Percentiles rank a stretch among this genome's conserved stretches.
Evolutionary conservation across 2,329 filamentous ascomycete species (phyloP).

Genomic region (Alternaria novae-zelandiae): DNA sequence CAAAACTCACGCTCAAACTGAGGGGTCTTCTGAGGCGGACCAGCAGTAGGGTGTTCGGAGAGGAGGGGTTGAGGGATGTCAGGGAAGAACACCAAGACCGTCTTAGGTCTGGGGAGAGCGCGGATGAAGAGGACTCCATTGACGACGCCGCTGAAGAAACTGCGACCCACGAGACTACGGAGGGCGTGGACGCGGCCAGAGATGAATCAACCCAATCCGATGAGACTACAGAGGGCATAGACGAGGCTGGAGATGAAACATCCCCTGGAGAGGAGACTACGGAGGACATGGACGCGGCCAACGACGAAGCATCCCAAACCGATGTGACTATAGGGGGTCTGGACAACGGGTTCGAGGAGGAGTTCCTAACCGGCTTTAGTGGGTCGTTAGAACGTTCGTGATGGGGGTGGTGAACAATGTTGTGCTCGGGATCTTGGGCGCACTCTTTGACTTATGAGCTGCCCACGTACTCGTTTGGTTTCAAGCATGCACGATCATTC

Average conservation of each 20-base stretch:
- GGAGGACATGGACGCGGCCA: background rate
- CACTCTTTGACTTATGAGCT: background rate
- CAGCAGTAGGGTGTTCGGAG: background rate
- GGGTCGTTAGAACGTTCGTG: background rate
- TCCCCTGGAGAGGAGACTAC: background rate
- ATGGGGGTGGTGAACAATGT: background rate
- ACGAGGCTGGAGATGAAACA: background rate
- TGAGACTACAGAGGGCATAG: background rate
- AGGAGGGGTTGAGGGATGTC: background rate
- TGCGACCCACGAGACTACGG: background rate
- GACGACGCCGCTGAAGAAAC: background rate
- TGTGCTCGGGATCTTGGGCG: background rate
- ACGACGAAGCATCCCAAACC: background rate
- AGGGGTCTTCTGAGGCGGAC: background rate
- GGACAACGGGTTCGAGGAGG: background rate
- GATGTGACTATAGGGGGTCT: background rate
- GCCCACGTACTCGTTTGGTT: background rate
- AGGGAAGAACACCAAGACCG: background rate
- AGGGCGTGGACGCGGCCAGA: background rate
- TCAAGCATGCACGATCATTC: background rate
- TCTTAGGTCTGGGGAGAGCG: background rate
- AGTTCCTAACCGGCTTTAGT: background rate
- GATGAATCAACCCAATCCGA: background rate
- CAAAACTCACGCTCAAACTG: background rate
- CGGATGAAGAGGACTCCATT: background rate